Conservation (phyloP, 495 filamentous ascomycete species). For the Xylaria grammica region DNA sequence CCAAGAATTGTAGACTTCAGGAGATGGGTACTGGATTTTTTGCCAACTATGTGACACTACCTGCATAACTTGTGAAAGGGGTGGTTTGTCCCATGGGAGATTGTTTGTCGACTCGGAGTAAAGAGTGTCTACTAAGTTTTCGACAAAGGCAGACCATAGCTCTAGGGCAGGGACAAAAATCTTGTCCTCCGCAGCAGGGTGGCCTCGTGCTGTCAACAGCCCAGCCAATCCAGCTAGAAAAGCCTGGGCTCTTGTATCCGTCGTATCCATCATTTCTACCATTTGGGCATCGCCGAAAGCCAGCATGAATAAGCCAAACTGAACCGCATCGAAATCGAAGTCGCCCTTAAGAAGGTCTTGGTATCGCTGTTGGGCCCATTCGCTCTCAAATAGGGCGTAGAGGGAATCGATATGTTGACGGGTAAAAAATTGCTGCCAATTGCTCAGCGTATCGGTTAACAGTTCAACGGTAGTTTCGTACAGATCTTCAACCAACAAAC, state of each 20-base stretch:
- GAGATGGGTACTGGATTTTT: constrained; percentile 66
- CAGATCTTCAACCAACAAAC: constrained; percentile 57
- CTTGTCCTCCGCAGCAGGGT: constrained; percentile 75
- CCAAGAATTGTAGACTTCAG: constrained; percentile 63
- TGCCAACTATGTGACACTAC: constrained; percentile 65
- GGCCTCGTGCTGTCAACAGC: constrained; percentile 72
- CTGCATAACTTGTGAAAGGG: constrained; percentile 52
- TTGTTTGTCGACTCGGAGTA: constrained; percentile 36
- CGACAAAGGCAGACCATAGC: constrained; percentile 80
- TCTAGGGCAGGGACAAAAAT: constrained; percentile 79
- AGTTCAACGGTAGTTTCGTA: constrained; percentile 66
- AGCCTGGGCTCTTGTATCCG: constrained; percentile 49
- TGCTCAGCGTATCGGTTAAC: constrained; percentile 66
- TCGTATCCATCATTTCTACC: constrained; percentile 52
- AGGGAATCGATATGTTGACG: constrained; percentile 59
- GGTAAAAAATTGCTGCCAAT: constrained; percentile 67
- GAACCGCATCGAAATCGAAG: constrained; percentile 66
- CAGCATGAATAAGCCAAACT: constrained; percentile 71
- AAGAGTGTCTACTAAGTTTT: constrained; percentile 53
- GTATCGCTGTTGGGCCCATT: constrained; percentile 59
- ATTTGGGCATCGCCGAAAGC: constrained; percentile 69
- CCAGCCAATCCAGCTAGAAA: constrained; percentile 60
- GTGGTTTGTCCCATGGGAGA: constrained; percentile 39
- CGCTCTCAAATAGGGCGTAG: constrained; percentile 60
- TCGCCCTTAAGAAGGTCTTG: constrained; percentile 62